Evolutionary conservation across 345 rosid genomes (phyloP).

Genomic region (Boechera stricta): DNA sequence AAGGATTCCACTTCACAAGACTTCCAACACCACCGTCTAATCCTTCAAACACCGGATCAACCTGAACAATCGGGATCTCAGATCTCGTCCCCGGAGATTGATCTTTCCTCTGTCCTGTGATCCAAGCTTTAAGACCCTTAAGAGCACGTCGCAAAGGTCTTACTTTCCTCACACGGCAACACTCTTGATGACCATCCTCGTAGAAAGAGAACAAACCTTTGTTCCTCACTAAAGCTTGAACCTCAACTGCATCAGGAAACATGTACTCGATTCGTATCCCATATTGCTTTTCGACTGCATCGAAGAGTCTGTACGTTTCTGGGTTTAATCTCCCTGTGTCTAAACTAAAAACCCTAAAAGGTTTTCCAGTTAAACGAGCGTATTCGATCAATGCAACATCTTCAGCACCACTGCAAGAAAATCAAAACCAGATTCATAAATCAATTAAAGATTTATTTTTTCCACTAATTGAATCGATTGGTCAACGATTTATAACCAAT

Average conservation of each 20-base stretch:
- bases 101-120: conserved; percentile 95
- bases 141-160: conserved; percentile 91
- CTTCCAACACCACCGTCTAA: conserved; percentile 86
- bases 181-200: conserved; percentile 96
- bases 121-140: conserved; percentile 92
- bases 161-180: conserved; percentile 98
- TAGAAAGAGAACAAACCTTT: conserved; percentile 94
- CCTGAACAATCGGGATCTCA: conserved; percentile 85
- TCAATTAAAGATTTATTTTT: background rate
- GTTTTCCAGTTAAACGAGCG: conserved; percentile 79
- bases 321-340: conserved; percentile 96
- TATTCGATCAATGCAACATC: conserved; percentile 97
- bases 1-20: conserved; percentile 96
- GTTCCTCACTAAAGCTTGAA: conserved; percentile 86
- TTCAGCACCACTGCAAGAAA: conserved; percentile 83
- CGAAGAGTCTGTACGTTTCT: conserved; percentile 74
- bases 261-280: conserved; percentile 84
- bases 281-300: conserved; percentile 75
- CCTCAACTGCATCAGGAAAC: conserved; percentile 97
- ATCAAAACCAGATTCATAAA: background rate
- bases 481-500: background rate
- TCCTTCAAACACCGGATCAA: conserved; percentile 92
- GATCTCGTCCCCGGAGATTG: conserved; percentile 89
- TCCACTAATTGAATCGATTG: background rate
- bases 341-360: conserved; percentile 89